phyloP scores from a whole-genome alignment of 345 rosid genomes.

The Streptanthus diversifolius region DNA sequence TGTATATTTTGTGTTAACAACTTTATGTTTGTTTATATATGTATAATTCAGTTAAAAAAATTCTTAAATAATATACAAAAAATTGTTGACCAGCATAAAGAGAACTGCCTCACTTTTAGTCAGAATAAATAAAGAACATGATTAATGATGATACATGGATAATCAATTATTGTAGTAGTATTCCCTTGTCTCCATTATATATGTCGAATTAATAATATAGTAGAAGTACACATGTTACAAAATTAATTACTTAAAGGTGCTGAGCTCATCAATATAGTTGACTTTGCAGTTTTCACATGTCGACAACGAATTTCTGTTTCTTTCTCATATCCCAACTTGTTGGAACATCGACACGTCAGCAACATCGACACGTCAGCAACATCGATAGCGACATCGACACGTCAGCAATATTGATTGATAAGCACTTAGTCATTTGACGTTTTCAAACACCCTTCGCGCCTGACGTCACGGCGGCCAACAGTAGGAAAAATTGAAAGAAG shows the following conservation, averaged over 20 bases:
- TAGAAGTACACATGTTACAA: background rate
- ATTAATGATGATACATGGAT: background rate
- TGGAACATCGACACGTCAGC: slow-evolving; percentile 22
- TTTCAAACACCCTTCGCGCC: slow-evolving; percentile 11
- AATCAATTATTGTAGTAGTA: background rate
- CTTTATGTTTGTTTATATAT: too few species aligned
- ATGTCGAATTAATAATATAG: background rate
- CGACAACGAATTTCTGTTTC: background rate
- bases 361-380: background rate
- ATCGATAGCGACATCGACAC: slow-evolving; percentile 4
- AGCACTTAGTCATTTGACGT: slow-evolving; percentile 1
- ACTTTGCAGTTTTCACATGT: slow-evolving; percentile 12
- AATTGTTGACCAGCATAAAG: background rate
- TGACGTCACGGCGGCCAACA: background rate
- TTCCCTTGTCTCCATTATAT: background rate
- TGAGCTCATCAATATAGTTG: slow-evolving; percentile 28
- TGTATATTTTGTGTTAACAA: too few species aligned
- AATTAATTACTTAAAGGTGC: background rate
- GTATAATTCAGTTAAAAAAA: too few species aligned
- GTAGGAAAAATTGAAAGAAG: too few species aligned
- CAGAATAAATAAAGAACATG: background rate
- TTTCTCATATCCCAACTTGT: slow-evolving; percentile 32
- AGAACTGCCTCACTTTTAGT: background rate
- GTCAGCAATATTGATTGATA: slow-evolving; percentile 14
- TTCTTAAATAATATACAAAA: too few species aligned